Conservation (phyloP, 139 green algal species). For the Deuterostichococcus epilithicus region DNA sequence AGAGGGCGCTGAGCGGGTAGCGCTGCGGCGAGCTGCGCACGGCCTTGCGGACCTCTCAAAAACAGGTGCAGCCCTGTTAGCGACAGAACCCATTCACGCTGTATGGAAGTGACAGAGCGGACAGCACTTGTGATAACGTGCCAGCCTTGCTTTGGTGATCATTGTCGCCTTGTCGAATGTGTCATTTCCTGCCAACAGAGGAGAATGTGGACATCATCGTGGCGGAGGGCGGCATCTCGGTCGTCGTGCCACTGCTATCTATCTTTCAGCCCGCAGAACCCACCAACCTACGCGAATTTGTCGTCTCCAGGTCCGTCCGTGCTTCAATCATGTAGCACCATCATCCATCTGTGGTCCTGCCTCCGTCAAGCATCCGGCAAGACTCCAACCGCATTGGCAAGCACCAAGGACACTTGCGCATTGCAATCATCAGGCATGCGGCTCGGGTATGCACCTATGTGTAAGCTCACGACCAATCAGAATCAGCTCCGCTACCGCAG, state of each 20-base stretch:
- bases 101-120: neutral
- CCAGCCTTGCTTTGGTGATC: neutral
- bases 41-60: slow-evolving; percentile 69
- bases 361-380: too few relatives aligned
- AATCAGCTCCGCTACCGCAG: neutral
- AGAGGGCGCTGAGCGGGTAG: slow-evolving; percentile 22
- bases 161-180: neutral
- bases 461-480: too few relatives aligned
- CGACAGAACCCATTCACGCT: neutral
- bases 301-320: neutral
- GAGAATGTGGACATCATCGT: slow-evolving; percentile 73
- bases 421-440: too few relatives aligned
- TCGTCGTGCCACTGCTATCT: slow-evolving; percentile 65
- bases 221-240: slow-evolving; percentile 53
- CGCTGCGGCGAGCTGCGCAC: slow-evolving; percentile 48
- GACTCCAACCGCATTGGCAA: too few relatives aligned
- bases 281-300: neutral
- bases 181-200: slow-evolving; percentile 51
- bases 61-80: slow-evolving; percentile 17
- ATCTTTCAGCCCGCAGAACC: slow-evolving; percentile 11
- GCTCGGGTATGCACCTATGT: too few relatives aligned
- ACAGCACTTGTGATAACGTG: neutral
- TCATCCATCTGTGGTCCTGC: neutral
- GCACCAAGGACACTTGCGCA: too few relatives aligned
- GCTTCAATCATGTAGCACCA: slow-evolving; percentile 1